These are phyloP conservation scores for Talaromyces pinophilus DNA, from an alignment of 2,329 filamentous ascomycete genomes.

Conservation along the genomic window DNA sequence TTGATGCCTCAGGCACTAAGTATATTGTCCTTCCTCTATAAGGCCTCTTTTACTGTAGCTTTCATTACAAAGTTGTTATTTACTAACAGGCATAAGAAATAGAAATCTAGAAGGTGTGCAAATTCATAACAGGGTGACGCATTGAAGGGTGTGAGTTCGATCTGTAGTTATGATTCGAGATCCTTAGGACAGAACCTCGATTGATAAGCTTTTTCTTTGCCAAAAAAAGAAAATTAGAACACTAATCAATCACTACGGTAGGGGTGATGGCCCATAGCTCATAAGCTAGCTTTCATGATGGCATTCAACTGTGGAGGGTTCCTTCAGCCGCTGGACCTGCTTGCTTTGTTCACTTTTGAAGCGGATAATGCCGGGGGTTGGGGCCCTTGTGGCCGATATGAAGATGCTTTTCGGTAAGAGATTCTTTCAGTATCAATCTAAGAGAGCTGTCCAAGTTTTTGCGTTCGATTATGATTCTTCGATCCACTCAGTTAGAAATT, in stretches of 20 bases:
- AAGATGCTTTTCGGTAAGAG: background rate
- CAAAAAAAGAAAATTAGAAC: background rate
- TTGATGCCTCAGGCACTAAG: constrained; percentile 15
- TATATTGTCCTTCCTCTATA: background rate
- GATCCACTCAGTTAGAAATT: background rate
- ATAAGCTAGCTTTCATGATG: background rate
- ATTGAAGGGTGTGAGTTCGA: background rate
- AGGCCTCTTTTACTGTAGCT: background rate
- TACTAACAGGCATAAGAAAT: background rate
- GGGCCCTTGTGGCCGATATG: too few species aligned
- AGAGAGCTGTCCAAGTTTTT: background rate
- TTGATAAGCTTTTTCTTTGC: background rate
- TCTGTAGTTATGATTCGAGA: background rate
- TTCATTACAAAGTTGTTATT: background rate
- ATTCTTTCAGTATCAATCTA: background rate
- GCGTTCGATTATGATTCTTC: too few species aligned
- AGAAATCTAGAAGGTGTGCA: background rate
- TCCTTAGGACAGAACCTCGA: background rate
- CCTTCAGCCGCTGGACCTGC: background rate
- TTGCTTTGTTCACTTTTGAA: background rate
- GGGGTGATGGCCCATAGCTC: background rate
- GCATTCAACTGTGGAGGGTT: background rate
- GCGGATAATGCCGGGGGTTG: background rate
- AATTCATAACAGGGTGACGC: background rate
- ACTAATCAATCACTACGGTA: background rate